Base-by-base conservation (phyloP, 2,329 filamentous ascomycete species). In the Ophiostoma quercus region DNA sequence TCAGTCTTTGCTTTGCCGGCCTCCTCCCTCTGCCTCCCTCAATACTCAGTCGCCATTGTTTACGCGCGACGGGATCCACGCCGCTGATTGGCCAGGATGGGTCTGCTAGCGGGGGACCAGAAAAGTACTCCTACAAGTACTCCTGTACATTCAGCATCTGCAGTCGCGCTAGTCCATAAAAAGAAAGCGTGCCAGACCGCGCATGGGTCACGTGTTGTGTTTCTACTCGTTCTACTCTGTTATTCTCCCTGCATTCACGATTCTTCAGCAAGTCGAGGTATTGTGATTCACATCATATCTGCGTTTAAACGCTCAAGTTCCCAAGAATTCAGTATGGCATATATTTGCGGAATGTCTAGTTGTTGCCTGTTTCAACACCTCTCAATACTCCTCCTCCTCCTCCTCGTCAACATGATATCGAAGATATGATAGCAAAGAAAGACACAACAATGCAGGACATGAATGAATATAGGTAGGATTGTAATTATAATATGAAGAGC, bases 71-170 rank as follows among this genome's bases (percentile, higher is more conserved):
- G 22, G n/a, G 65, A 12, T 22, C 65, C 65, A 39, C 63, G 22
- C 39, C 14, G n/a, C 11, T 66, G 65, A 66, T 66, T 66, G 65
- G 65, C 14, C 65, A 65, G 37, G 37, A 29, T 43, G 12, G 65
- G 65, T 65, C 62, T 39, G 16, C 62, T 65, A 65, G 62, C 62
- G 62, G 62, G 62, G 62, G 62, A 65, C 51, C 51, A 57, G 51
- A 37, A 37, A 63, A 37, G 19, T 29, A n/a, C 16, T 34, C 34
- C 8, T 34, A 37, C 11, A 63, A 37, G 19, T 29, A n/a, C 16
- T 34, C 34, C 8, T 34, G 34, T 34, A 29, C 7, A 63, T n/a
- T 37, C 19, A 37, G 32, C 32, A 11, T 22, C 39, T 65, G 39
- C 6, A 11, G 5, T 19, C 16, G 22, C 62, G 62, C 62, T 65